phyloP scores from a whole-genome alignment of 1,139 yeast genomes.

The Kurtzmaniella quercitrusa region DNA sequence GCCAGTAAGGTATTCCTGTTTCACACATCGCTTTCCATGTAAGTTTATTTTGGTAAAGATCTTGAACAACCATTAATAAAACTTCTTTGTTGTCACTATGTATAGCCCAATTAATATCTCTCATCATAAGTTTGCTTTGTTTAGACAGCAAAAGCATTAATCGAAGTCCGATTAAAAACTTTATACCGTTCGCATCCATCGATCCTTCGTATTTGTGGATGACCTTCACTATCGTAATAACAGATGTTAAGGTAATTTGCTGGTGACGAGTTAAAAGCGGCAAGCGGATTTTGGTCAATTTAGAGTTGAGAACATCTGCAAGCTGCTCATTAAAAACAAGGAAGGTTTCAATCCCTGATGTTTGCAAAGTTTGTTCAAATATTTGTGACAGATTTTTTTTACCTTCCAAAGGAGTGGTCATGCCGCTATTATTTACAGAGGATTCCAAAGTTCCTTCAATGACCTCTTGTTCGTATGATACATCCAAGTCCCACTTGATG shows the following conservation, averaged over 20 bases:
- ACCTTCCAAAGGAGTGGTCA: slow-evolving; percentile 32
- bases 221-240: slow-evolving; percentile 59
- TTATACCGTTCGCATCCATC: slow-evolving; percentile 68
- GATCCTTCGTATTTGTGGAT: slow-evolving; percentile 45
- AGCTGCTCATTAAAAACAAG: slow-evolving; percentile 41
- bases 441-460: slow-evolving; percentile 7
- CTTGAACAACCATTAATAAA: slow-evolving; percentile 52
- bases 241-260: slow-evolving; percentile 74
- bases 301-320: slow-evolving; percentile 51
- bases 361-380: background rate
- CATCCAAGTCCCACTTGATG: slow-evolving; percentile 34
- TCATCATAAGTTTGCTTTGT: slow-evolving; percentile 52
- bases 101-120: slow-evolving; percentile 86
- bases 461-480: slow-evolving; percentile 22
- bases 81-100: slow-evolving; percentile 78
- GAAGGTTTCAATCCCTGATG: slow-evolving; percentile 26
- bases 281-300: slow-evolving; percentile 59
- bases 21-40: slow-evolving; percentile 61
- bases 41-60: slow-evolving; percentile 37
- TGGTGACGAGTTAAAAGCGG: slow-evolving; percentile 90
- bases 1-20: slow-evolving; percentile 74
- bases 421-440: slow-evolving; percentile 2
- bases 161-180: slow-evolving; percentile 71
- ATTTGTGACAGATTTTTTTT: slow-evolving; percentile 11
- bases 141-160: slow-evolving; percentile 52